phyloP scores from a whole-genome alignment of 2,329 filamentous ascomycete species.

The Magnaporthiopsis rhizophila region DNA sequence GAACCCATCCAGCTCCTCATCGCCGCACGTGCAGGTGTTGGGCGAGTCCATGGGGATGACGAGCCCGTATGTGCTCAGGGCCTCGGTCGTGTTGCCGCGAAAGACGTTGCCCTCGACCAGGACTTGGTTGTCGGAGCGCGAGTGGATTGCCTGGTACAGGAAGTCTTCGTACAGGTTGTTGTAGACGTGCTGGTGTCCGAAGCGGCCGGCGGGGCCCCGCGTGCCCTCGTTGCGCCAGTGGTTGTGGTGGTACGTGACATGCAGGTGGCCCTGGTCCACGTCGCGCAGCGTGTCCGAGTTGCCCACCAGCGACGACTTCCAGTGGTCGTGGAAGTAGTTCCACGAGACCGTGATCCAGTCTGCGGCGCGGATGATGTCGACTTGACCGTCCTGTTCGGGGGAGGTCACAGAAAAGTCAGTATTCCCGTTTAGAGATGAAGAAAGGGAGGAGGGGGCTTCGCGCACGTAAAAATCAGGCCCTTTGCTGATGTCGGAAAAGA shows the following conservation, averaged over 20 bases:
- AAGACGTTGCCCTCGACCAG: slow-evolving; percentile 42
- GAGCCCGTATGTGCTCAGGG: slow-evolving; percentile 44
- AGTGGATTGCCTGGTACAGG: slow-evolving; percentile 39
- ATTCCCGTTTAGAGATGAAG: too few species aligned
- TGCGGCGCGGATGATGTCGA: slow-evolving; percentile 34
- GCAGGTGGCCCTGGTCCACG: slow-evolving; percentile 33
- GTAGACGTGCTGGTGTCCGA: slow-evolving; percentile 41
- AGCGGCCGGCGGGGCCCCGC: slow-evolving; percentile 38
- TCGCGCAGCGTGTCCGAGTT: slow-evolving; percentile 30
- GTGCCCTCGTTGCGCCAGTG: slow-evolving; percentile 37
- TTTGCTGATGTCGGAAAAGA: slow-evolving; percentile 29
- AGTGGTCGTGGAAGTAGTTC: slow-evolving; percentile 43
- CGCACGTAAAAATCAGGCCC: slow-evolving; percentile 30
- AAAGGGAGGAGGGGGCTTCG: too few species aligned
- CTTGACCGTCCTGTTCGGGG: slow-evolving; percentile 30
- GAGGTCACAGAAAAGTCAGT: not conserved
- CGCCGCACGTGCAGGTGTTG: slow-evolving; percentile 43
- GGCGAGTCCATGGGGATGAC: slow-evolving; percentile 48
- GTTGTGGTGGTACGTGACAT: slow-evolving; percentile 43
- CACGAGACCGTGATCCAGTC: slow-evolving; percentile 38
- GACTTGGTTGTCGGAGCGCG: slow-evolving; percentile 38
- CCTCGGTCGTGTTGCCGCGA: slow-evolving; percentile 36
- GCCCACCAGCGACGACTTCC: slow-evolving; percentile 37
- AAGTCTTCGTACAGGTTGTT: slow-evolving; percentile 41
- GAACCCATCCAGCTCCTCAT: slow-evolving; percentile 45